Percentiles rank a stretch among this genome's conserved stretches.
Evolutionary conservation across 768 basidiomycete species (phyloP).

Genomic region (Russula lepida): DNA sequence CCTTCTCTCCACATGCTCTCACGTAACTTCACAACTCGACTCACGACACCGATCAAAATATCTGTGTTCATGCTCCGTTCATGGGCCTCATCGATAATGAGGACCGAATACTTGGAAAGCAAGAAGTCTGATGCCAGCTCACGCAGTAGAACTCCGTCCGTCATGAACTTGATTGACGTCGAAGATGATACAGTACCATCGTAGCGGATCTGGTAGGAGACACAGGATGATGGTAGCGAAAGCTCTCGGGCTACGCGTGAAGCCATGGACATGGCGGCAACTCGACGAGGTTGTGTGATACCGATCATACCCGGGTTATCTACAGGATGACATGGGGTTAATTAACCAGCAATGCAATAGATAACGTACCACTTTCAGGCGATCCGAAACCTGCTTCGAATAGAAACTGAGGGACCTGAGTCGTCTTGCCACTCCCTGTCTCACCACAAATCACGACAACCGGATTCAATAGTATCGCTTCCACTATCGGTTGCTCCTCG

Average conservation of each 20-base stretch:
- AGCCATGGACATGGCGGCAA: slow-evolving; percentile 96
- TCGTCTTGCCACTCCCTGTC: slow-evolving; percentile 98
- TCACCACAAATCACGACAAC: slow-evolving; percentile 88
- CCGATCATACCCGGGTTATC: slow-evolving; percentile 99
- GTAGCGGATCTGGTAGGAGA: slow-evolving; percentile 97
- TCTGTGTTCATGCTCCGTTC: slow-evolving; percentile 98
- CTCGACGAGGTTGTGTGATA: slow-evolving; percentile 93
- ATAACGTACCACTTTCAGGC: slow-evolving; percentile 59
- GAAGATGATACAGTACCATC: slow-evolving; percentile 85
- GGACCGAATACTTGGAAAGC: slow-evolving; percentile 87
- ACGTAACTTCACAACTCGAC: slow-evolving; percentile 81
- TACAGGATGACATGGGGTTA: slow-evolving; percentile 26
- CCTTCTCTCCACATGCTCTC: slow-evolving; percentile 84
- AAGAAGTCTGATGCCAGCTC: slow-evolving; percentile 90
- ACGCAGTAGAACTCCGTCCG: slow-evolving; percentile 91
- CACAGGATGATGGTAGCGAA: slow-evolving; percentile 68
- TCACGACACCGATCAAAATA: slow-evolving; percentile 93
- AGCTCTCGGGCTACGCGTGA: slow-evolving; percentile 88
- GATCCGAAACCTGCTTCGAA: slow-evolving; percentile 94
- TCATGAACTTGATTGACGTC: slow-evolving; percentile 99
- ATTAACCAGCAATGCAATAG: not conserved
- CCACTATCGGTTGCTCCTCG: slow-evolving; percentile 93
- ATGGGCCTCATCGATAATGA: slow-evolving; percentile 97
- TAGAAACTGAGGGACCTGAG: slow-evolving; percentile 97
- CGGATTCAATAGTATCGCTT: slow-evolving; percentile 76